phyloP scores from a whole-genome alignment of 2,329 filamentous ascomycete genomes.

The Plectosphaerella sp. region DNA sequence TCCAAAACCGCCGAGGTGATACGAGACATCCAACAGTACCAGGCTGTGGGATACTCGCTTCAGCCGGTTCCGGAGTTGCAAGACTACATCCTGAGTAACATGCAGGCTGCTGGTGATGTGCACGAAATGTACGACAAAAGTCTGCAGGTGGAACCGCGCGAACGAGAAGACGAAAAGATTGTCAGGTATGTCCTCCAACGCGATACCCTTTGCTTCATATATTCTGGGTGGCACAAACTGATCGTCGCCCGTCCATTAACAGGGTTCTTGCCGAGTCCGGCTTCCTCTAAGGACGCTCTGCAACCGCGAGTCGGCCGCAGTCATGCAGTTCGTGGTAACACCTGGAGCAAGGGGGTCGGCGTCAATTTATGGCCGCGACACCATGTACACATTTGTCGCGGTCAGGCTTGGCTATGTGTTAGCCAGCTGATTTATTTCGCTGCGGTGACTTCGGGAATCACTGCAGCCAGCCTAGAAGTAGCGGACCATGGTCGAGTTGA shows the following conservation, averaged over 20 bases:
- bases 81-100: constrained; percentile 94
- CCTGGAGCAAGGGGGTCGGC: no score
- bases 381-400: constrained; percentile 5
- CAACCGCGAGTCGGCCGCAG: no score
- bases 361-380: background rate
- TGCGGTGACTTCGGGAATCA: constrained; percentile 1
- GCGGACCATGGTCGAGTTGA: background rate
- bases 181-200: constrained; percentile 68
- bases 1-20: constrained; percentile 98
- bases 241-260: constrained; percentile 15
- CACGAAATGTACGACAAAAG: constrained; percentile 99
- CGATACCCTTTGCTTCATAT: background rate
- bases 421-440: no score
- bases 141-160: constrained; percentile 85
- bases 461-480: background rate
- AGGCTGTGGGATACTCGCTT: constrained; percentile 92
- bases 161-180: constrained; percentile 98
- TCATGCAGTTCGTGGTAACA: no score
- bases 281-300: constrained; percentile 39
- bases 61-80: constrained; percentile 88
- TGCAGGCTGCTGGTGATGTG: constrained; percentile 91
- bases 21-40: constrained; percentile 96
- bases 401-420: constrained; percentile 1
- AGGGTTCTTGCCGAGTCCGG: constrained; percentile 59
- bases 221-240: constrained; percentile 8